Evolutionary conservation across 495 filamentous ascomycete species (phyloP).

Genomic region (Talaromyces ruber): DNA sequence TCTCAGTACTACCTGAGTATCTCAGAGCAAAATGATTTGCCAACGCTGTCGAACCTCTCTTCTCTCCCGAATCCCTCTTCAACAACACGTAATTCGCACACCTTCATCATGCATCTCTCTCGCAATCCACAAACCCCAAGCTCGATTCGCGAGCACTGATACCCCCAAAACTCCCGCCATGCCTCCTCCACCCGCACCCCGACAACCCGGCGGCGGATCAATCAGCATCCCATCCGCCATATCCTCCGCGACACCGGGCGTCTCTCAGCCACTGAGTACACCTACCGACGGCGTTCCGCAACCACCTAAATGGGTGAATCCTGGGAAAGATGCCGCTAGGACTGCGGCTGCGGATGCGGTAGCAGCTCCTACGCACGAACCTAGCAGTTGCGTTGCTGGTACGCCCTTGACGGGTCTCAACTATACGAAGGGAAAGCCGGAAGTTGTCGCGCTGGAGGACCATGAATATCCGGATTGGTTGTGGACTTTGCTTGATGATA

Average conservation of each 20-base stretch:
- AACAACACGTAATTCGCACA: slow-evolving; percentile 21
- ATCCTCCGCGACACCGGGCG: slow-evolving; percentile 35
- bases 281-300: slow-evolving; percentile 24
- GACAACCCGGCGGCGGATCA: slow-evolving; percentile 34
- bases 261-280: slow-evolving; percentile 39
- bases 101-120: slow-evolving; percentile 21
- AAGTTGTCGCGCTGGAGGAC: slow-evolving; percentile 67
- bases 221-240: slow-evolving; percentile 24
- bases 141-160: slow-evolving; percentile 29
- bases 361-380: slow-evolving; percentile 16
- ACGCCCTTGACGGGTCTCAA: slow-evolving; percentile 72
- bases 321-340: not conserved
- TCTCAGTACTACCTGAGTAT: no score
- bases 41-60: slow-evolving; percentile 36
- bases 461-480: slow-evolving; percentile 87
- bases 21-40: slow-evolving; percentile 32
- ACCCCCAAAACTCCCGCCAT: slow-evolving; percentile 37
- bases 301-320: slow-evolving; percentile 15
- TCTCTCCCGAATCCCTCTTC: slow-evolving; percentile 25
- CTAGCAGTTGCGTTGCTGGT: slow-evolving; percentile 55
- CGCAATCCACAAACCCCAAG: slow-evolving; percentile 25
- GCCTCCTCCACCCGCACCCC: slow-evolving; percentile 43
- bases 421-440: slow-evolving; percentile 75
- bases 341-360: slow-evolving; percentile 4
- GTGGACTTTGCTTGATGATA: slow-evolving; percentile 64